Evolutionary conservation across 495 filamentous ascomycete genomes (phyloP), one percentile per base, ranked within the genome.

Genomic region (Lasiosphaeria hispida): DNA sequence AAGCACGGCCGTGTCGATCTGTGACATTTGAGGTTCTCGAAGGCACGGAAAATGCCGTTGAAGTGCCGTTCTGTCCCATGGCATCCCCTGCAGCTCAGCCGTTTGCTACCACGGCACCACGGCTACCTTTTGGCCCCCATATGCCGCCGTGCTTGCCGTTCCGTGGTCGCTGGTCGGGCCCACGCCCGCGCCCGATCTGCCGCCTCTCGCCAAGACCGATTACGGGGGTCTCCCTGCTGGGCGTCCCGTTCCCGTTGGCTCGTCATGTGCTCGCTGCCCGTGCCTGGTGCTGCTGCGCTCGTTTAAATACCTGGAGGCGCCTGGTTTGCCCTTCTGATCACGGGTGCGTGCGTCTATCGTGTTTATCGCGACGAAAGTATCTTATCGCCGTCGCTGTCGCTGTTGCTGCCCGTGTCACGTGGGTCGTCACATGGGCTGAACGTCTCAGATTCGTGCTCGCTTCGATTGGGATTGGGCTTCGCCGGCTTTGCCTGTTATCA

Each of bases 111-210:
- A n/a, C n/a, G n/a, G n/a, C n/a, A n/a, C n/a, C n/a, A n/a, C n/a
- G n/a, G n/a, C n/a, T n/a, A 23, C 30, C 10, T 17, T 45, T 5
- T 5, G 43, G 43, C 15, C 43, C 43, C 43, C 43, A 23, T 15
- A 14, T 55, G 33, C 30, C 15, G 33, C 33, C 19, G 50, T 40
- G 18, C 35, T 17, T 45, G 18, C 39, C 52, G 39, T 55, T 45
- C 53, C 53, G 53, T n/a, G 17, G 10, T 30, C 14, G 53, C 11
- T 55, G 38, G 53, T 55, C 41, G 53, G 53, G 53, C 53, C 49
- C 14, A 39, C 9, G n/a, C 23, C 23, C 43, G 43, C 8, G 43
- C 30, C 53, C 51, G 51, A 54, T 55, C 53, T 55, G 40, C 53
- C 53, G 53, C 34, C 30, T 33, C 19, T 14, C 34, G n/a, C 7